Base-by-base conservation (phyloP, 805 yeast genomes). In the Candida saitoana region DNA sequence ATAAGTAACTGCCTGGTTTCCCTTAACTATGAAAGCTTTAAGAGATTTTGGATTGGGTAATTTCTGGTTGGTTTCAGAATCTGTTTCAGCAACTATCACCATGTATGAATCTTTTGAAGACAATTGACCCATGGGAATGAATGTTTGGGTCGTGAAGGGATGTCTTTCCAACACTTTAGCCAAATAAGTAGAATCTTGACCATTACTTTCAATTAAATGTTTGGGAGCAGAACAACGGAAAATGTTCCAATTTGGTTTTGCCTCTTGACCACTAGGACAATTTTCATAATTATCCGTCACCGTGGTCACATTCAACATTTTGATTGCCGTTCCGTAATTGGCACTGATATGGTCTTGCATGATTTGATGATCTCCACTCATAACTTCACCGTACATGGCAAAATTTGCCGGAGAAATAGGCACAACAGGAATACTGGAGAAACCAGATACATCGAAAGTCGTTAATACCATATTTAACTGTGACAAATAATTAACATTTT, bases 321-420 rank as follows among this genome's bases (percentile, higher is more conserved):
- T 90, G 4, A 76, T 69, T 1, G 97, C 97, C 2, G 97, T 90
- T n/a, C 97, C 97, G 56, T 90, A 89, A 63, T 90, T 90, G 3
- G 96, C 97, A 4, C 74, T 57, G 24, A 72, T 59, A 30, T 60
- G 55, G 15, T 38, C 71, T 1, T 73, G 55, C 29, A 62, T 56
- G 20, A 86, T 68, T 60, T 87, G 95, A 52, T 87, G 85, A 45
- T 76, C 77, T 3, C 95, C 86, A 19, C 93, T 84, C 34, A 89
- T 77, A 8, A 87, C 80, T 0, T 84, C 79, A 1, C 97, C 97
- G 57, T 72, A 89, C 2, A 72, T 71, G 1, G 76, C 74, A 55
- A 87, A 89, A 1, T 73, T 57, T 29, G 73, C 79, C 0, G 89
- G 89, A 0, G 91, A 80, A 37, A 88, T 59, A 1, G 77, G 77